Evolutionary conservation across 345 rosid species (phyloP).

Genomic region (Syzygium oleosum): DNA sequence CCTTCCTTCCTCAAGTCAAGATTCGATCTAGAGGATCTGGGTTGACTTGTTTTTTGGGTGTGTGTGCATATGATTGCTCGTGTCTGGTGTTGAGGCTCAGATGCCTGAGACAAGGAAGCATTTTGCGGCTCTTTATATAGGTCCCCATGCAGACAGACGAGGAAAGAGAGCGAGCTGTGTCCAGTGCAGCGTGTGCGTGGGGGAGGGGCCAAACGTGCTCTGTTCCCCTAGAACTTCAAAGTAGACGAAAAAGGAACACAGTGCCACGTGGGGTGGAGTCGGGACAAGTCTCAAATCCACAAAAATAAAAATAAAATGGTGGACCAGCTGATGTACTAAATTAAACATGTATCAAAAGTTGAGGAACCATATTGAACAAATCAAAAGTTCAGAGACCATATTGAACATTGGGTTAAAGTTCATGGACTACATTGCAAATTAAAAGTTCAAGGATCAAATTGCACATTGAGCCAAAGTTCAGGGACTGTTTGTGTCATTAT

Average conservation of each 20-base stretch:
- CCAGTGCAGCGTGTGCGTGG: not conserved
- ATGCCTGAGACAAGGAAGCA: not conserved
- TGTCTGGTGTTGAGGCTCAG: not conserved
- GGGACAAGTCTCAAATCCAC: not conserved
- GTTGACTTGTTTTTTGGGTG: not conserved
- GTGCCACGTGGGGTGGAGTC: not conserved
- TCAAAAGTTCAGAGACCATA: too few species aligned
- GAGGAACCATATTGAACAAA: too few species aligned
- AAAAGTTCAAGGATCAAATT: too few species aligned
- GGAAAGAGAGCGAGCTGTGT: not conserved
- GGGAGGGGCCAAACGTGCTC: not conserved
- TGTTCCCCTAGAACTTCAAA: not conserved
- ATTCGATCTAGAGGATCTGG: not conserved
- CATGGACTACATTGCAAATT: too few species aligned
- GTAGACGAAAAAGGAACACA: not conserved
- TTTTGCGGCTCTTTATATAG: conserved; percentile 2
- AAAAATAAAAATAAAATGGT: too few species aligned
- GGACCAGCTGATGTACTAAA: not conserved
- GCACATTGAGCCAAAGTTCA: too few species aligned
- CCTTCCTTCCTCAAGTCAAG: not conserved
- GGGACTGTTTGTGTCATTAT: too few species aligned
- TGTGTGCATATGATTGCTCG: not conserved
- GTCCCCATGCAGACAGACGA: not conserved
- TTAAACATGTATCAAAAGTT: too few species aligned
- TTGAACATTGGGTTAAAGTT: too few species aligned